phyloP scores from a whole-genome alignment of 176 grass and related monocot genomes.

The Luzula sylvatica region DNA sequence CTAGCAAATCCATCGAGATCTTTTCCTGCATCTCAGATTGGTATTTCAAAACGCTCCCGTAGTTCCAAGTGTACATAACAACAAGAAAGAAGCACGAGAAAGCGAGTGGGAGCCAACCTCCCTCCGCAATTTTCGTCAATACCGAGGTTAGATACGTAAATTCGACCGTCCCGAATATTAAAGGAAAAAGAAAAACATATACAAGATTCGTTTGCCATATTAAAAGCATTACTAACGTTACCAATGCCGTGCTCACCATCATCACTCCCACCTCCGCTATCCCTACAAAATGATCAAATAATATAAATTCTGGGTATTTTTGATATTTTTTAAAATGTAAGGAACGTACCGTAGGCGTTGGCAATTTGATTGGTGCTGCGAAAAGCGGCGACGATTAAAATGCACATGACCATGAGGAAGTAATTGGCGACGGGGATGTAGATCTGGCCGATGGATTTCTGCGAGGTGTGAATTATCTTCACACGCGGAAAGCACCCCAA shows the following conservation, averaged over 20 bases:
- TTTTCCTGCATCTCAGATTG: constrained; percentile 90
- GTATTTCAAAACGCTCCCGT: constrained; percentile 92
- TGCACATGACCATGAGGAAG: constrained; percentile 97
- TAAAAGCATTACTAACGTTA: constrained; percentile 94
- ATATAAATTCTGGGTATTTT: neutral
- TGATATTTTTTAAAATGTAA: neutral
- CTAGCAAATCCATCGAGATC: constrained; percentile 78
- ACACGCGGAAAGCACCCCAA: constrained; percentile 93
- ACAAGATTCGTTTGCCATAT: constrained; percentile 93
- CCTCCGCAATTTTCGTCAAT: constrained; percentile 83
- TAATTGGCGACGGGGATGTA: constrained; percentile 97
- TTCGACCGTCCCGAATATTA: constrained; percentile 64
- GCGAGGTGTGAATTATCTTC: constrained; percentile 95
- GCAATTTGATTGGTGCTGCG: constrained; percentile 87
- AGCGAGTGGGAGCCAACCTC: constrained; percentile 83
- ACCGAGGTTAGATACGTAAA: constrained; percentile 72
- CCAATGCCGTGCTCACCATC: constrained; percentile 91
- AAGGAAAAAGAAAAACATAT: constrained; percentile 57
- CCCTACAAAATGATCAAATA: constrained; percentile 23
- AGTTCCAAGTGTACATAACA: constrained; percentile 98
- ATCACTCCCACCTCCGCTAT: constrained; percentile 98
- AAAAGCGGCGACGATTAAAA: constrained; percentile 79
- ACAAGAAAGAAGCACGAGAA: constrained; percentile 71
- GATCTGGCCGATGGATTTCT: constrained; percentile 92
- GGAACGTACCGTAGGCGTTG: constrained; percentile 70